Percentiles rank a stretch among this genome's conserved stretches.
phyloP scores from a whole-genome alignment of 2,329 filamentous ascomycete genomes.

The Hirsutella rhossiliensis region DNA sequence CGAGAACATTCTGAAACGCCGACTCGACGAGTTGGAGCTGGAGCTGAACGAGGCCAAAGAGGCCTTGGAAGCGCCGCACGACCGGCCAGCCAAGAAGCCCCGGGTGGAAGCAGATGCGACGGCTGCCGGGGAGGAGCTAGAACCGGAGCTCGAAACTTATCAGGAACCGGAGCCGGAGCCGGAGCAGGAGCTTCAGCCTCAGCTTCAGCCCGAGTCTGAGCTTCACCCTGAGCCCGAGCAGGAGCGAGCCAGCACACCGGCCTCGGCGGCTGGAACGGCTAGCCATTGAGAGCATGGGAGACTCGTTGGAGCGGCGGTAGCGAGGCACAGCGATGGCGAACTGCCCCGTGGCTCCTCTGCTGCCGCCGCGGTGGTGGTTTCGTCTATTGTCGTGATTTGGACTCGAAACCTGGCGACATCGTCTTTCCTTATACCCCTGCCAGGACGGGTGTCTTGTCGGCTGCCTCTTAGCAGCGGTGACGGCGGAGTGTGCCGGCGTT shows the following conservation, averaged over 20 bases:
- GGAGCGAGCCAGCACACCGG: background rate
- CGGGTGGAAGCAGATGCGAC: slow-evolving; percentile 3
- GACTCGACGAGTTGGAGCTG: slow-evolving; percentile 66
- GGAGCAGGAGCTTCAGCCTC: background rate
- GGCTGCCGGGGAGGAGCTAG: background rate
- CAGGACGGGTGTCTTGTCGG: too few relatives aligned
- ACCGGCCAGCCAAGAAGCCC: slow-evolving; percentile 7
- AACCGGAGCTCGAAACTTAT: background rate
- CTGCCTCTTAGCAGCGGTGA: too few relatives aligned
- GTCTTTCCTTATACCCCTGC: too few relatives aligned
- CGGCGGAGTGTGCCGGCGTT: too few relatives aligned
- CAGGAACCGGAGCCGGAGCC: background rate
- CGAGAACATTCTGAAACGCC: slow-evolving; percentile 71
- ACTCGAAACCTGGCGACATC: too few relatives aligned
- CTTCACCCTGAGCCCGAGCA: background rate
- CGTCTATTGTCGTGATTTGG: too few relatives aligned
- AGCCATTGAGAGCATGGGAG: too few relatives aligned
- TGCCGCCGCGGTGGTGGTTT: too few relatives aligned
- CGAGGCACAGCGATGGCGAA: too few relatives aligned
- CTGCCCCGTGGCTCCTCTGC: too few relatives aligned
- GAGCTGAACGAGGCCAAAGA: slow-evolving; percentile 29
- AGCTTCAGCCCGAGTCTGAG: background rate
- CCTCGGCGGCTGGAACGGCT: background rate
- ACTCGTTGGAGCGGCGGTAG: too few relatives aligned
- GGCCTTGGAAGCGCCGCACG: slow-evolving; percentile 4